Conservation (phyloP, 495 filamentous ascomycete species). For the Jackrogersella minutella region DNA sequence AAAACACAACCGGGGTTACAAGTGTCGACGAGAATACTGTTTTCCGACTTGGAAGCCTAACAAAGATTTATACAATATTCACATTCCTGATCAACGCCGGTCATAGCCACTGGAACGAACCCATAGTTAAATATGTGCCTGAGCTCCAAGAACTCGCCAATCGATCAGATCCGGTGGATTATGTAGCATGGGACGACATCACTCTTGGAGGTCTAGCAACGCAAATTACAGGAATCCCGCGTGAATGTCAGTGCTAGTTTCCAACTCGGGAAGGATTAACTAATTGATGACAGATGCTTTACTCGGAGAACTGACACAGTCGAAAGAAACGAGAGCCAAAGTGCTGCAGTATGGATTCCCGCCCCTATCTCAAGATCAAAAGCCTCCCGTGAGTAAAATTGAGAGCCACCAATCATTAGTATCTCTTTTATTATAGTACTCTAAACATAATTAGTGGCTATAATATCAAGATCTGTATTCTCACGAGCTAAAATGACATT, state of each 20-base stretch:
- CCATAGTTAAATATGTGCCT: slow-evolving; percentile 62
- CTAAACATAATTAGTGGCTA: neutral
- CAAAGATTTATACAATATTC: slow-evolving; percentile 60
- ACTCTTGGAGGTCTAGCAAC: slow-evolving; percentile 64
- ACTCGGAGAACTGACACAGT: slow-evolving; percentile 53
- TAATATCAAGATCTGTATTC: neutral
- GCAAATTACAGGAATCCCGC: slow-evolving; percentile 61
- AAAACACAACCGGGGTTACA: slow-evolving; percentile 50
- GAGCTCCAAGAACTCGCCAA: slow-evolving; percentile 56
- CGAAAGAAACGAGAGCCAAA: slow-evolving; percentile 39
- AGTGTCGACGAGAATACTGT: slow-evolving; percentile 56
- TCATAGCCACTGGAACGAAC: slow-evolving; percentile 49
- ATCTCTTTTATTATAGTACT: neutral
- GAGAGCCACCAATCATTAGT: neutral
- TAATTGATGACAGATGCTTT: slow-evolving; percentile 49
- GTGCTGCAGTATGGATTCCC: slow-evolving; percentile 49
- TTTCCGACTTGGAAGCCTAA: slow-evolving; percentile 59
- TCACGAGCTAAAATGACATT: neutral
- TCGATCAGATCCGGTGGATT: slow-evolving; percentile 44
- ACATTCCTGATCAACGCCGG: slow-evolving; percentile 52
- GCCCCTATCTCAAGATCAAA: slow-evolving; percentile 51
- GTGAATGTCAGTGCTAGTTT: slow-evolving; percentile 47
- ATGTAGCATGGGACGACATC: slow-evolving; percentile 61
- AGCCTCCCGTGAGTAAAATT: slow-evolving; percentile 44
- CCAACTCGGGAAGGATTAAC: neutral